phyloP scores from a whole-genome alignment of 225 moss, liverwort and hornwort species.

The Sphagnum contortum region DNA sequence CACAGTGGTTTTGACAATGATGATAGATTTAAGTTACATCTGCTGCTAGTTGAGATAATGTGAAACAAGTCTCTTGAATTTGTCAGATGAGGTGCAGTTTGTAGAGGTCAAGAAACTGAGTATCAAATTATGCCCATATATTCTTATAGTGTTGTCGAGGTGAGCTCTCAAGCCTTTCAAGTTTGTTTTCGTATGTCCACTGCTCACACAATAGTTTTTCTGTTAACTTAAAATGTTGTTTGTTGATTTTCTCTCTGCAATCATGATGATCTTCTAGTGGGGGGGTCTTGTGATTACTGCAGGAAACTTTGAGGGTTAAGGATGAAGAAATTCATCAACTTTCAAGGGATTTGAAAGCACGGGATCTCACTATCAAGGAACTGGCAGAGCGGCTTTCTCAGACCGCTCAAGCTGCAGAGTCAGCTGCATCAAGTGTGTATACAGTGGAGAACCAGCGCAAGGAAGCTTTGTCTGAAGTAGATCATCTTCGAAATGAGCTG shows the following conservation, averaged over 20 bases:
- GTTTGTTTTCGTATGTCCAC: neutral
- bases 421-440: conserved; percentile 46
- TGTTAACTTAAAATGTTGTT: neutral
- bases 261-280: too few species aligned
- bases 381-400: conserved; percentile 57
- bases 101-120: neutral
- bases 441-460: conserved; percentile 46
- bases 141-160: neutral
- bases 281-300: neutral
- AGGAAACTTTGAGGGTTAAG: conserved; percentile 76
- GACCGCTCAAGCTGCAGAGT: conserved; percentile 56
- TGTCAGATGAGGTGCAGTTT: too few species aligned
- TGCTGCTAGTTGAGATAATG: too few species aligned
- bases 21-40: too few species aligned
- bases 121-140: neutral
- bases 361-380: conserved; percentile 65
- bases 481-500: conserved; percentile 40
- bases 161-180: neutral
- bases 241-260: neutral
- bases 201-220: neutral
- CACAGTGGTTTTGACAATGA: neutral
- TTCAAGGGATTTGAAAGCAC: conserved; percentile 55
- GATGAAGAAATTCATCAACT: conserved; percentile 75
- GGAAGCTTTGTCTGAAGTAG: conserved; percentile 38
- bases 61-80: too few species aligned